Conservation (phyloP, 2,329 filamentous ascomycete genomes). For the Parasarocladium wereldwijsianum region DNA sequence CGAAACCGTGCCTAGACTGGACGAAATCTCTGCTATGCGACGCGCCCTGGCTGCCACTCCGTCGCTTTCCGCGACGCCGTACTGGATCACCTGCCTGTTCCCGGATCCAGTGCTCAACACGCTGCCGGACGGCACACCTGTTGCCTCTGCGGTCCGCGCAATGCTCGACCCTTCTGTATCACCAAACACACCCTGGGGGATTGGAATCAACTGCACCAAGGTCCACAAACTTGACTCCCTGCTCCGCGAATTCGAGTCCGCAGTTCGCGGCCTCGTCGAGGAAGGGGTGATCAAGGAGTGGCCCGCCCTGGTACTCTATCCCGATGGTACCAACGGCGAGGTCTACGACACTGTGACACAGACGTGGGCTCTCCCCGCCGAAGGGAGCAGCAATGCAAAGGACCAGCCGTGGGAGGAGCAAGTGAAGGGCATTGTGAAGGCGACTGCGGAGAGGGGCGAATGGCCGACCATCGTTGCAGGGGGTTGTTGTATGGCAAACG, state of each 20-base stretch:
- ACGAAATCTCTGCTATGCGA: conserved; percentile 46
- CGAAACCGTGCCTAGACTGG: conserved; percentile 49
- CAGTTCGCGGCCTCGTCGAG: conserved; percentile 22
- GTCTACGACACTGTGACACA: conserved; percentile 51
- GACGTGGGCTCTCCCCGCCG: conserved; percentile 36
- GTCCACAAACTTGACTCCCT: conserved; percentile 43
- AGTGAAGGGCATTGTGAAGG: conserved; percentile 24
- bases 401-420: conserved; percentile 29
- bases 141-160: conserved; percentile 17
- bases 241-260: conserved; percentile 38
- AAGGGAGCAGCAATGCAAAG: conserved; percentile 6
- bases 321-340: conserved; percentile 54
- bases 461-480: conserved; percentile 35
- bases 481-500: conserved; percentile 36
- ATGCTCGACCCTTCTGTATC: conserved; percentile 20
- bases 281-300: conserved; percentile 19
- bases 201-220: conserved; percentile 58
- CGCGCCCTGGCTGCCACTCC: conserved; percentile 20
- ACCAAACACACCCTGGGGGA: conserved; percentile 34
- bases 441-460: conserved; percentile 18
- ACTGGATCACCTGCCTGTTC: conserved; percentile 51
- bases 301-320: conserved; percentile 49
- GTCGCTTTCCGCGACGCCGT: conserved; percentile 19
- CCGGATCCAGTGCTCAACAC: conserved; percentile 20
- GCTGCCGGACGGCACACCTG: conserved; percentile 40